Evolutionary conservation across 2,329 filamentous ascomycete species (phyloP), one percentile per base, ranked within the genome.

Genomic region (Triangularia verruculosa): DNA sequence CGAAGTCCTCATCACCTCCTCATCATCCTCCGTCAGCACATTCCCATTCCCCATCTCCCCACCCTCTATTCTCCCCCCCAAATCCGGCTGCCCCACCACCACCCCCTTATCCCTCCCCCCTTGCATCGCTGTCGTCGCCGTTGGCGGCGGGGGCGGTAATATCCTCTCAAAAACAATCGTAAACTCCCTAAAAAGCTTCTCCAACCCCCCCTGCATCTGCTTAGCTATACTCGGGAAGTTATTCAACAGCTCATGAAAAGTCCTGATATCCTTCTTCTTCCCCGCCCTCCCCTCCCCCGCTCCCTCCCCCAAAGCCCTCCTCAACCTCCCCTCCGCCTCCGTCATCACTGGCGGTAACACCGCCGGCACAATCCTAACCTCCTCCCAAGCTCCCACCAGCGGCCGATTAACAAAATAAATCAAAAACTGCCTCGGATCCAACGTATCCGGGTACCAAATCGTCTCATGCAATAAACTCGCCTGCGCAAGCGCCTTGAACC

Each of bases 381-480:
- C 85, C 72, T 97, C 93, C 81, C 89, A 93, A 0, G 85, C 84
- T 24, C 95, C 95, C 20, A 97, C 85, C 59, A 99, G 80, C 1
- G 95, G 95, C 59, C 87, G 89, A 25, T 94, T 95, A 67, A 99
- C 96, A 77, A 93, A 97, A 83, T 98, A 98, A 65, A 99, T 84
- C 52, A 99, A 86, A 93, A 95, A 99, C 83, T 93, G 92, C 70
- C 93, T 89, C 13, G 92, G 89, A 71, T 98, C 94, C 71, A 91
- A 85, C n/a, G 86, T 88, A 72, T 97, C 92, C 57, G 92, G 89
- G 72, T 96, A 96, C 84, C 92, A 98, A 43, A 97, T 85, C 39
- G 85, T 82, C 76, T 99, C 96, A 73, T 86, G 86, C 63, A 97
- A 81, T 32, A 98, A 80, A 73, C 95, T 93, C 30, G 93, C 92